phyloP scores from a whole-genome alignment of 2,329 filamentous ascomycete genomes.

The Didymella lethalis region DNA sequence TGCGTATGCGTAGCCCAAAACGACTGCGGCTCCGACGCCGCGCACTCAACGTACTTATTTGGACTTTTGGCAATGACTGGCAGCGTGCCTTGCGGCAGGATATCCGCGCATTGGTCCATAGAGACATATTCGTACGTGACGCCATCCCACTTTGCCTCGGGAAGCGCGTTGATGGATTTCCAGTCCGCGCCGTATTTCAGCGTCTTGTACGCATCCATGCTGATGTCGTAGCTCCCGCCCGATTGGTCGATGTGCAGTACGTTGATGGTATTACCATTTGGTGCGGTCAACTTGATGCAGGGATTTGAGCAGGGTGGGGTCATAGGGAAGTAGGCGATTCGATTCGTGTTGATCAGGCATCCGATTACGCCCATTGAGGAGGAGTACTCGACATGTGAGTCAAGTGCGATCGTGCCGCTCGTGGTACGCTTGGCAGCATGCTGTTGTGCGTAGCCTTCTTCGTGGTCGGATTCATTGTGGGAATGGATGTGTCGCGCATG shows the following conservation, averaged over 20 bases:
- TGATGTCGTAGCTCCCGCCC: slow-evolving; percentile 65
- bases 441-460: not conserved
- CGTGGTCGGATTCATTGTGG: slow-evolving; percentile 1
- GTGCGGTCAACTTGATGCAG: slow-evolving; percentile 63
- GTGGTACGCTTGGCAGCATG: not conserved
- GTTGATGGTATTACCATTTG: slow-evolving; percentile 59
- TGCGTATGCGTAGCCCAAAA: slow-evolving; percentile 21
- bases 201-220: slow-evolving; percentile 69
- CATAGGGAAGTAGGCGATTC: slow-evolving; percentile 68
- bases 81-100: slow-evolving; percentile 51
- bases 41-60: slow-evolving; percentile 26
- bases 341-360: slow-evolving; percentile 56
- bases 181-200: slow-evolving; percentile 59
- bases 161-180: slow-evolving; percentile 55
- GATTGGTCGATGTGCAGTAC: slow-evolving; percentile 68
- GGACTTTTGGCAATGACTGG: slow-evolving; percentile 28
- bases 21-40: slow-evolving; percentile 19
- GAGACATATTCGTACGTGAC: slow-evolving; percentile 62
- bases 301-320: slow-evolving; percentile 64
- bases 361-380: slow-evolving; percentile 48
- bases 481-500: not conserved
- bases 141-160: slow-evolving; percentile 54
- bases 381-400: slow-evolving; percentile 61
- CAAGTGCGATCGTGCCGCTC: slow-evolving; percentile 4
- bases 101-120: slow-evolving; percentile 58